These are phyloP conservation scores for Pseudozyma sp. DNA, from an alignment of 1,284 basidiomycete species.

Conservation along the genomic window DNA sequence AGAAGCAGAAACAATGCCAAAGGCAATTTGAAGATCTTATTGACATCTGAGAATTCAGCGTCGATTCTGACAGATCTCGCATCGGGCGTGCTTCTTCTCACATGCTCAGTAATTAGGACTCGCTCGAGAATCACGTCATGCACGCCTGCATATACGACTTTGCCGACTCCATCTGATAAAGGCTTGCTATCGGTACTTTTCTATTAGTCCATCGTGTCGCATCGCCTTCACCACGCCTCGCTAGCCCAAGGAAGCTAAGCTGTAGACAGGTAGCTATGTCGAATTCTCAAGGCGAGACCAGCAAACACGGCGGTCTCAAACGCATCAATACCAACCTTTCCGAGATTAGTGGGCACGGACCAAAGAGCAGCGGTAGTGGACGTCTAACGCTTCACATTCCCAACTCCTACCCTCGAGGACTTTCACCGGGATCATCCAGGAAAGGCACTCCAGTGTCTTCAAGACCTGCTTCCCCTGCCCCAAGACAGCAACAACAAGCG, in stretches of 20 bases:
- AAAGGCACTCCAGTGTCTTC: slow-evolving; percentile 9
- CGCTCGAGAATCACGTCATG: slow-evolving; percentile 7
- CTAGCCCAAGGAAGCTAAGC: no score
- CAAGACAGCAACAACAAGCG: not conserved
- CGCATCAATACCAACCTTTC: slow-evolving; percentile 35
- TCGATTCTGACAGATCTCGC: no score
- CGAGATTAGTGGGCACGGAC: slow-evolving; percentile 8
- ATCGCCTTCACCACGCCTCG: no score
- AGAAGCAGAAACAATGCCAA: no score
- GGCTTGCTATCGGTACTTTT: not conserved
- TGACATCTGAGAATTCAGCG: no score
- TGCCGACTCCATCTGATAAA: no score
- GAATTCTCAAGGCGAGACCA: not conserved
- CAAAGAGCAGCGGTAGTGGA: slow-evolving; percentile 22
- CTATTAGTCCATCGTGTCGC: not conserved
- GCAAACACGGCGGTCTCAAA: not conserved
- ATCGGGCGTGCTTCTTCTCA: no score
- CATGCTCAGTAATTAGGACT: no score
- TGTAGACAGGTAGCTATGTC: no score
- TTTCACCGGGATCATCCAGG: slow-evolving; percentile 17
- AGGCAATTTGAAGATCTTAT: no score
- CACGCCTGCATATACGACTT: not conserved
- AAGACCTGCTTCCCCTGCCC: slow-evolving; percentile 5
- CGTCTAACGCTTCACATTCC: slow-evolving; percentile 38
- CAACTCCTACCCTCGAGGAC: slow-evolving; percentile 27